Conservation (phyloP, 2,329 filamentous ascomycete genomes). For the Arthrinium phaeospermum region DNA sequence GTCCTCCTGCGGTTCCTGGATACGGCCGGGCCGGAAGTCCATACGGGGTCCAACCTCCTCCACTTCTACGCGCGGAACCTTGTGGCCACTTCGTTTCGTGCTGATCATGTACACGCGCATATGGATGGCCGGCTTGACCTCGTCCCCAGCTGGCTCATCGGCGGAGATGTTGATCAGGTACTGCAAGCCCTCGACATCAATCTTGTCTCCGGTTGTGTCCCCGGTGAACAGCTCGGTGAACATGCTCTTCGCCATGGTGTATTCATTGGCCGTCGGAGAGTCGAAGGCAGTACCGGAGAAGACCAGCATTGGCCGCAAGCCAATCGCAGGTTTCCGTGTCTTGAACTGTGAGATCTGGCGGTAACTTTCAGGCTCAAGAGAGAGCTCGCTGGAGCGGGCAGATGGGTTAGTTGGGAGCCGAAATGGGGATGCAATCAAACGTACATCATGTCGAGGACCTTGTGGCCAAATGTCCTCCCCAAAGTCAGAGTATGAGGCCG, state of each 20-base stretch:
- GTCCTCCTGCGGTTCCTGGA: constrained; percentile 76
- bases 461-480: constrained; percentile 81
- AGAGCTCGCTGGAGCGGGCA: constrained; percentile 62
- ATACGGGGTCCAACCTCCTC: constrained; percentile 96
- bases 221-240: constrained; percentile 92
- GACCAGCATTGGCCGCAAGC: constrained; percentile 86
- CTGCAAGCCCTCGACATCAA: constrained; percentile 94
- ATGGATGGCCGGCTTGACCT: constrained; percentile 62
- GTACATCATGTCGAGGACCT: constrained; percentile 86
- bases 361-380: constrained; percentile 77
- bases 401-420: neutral
- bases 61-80: constrained; percentile 86
- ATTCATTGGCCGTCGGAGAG: constrained; percentile 77
- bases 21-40: constrained; percentile 74
- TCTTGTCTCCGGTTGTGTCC: constrained; percentile 72
- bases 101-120: constrained; percentile 84
- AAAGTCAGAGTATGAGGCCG: constrained; percentile 89
- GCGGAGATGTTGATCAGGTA: constrained; percentile 85
- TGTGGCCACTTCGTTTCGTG: constrained; percentile 86
- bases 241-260: constrained; percentile 85
- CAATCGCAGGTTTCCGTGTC: constrained; percentile 75
- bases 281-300: constrained; percentile 91
- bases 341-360: constrained; percentile 77
- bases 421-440: neutral
- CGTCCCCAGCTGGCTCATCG: constrained; percentile 61